phyloP scores from a whole-genome alignment of 2,329 filamentous ascomycete species.

The Raffaelea arxii region DNA sequence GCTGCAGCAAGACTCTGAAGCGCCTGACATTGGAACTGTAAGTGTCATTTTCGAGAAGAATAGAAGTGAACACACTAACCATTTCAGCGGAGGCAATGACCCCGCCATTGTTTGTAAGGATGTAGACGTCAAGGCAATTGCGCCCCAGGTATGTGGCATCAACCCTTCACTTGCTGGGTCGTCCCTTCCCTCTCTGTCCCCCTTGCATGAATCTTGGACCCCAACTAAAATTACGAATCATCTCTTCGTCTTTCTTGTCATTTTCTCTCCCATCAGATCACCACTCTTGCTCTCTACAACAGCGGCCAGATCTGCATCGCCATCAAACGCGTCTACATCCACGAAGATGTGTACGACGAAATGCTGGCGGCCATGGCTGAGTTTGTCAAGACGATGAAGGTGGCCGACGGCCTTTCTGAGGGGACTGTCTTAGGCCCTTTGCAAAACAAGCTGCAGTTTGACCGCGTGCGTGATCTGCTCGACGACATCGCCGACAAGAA shows the following conservation, averaged over 20 bases:
- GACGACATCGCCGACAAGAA: background rate
- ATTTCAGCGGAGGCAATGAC: slow-evolving; percentile 19
- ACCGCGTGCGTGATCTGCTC: background rate
- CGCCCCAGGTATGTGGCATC: slow-evolving; percentile 12
- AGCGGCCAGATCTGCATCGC: slow-evolving; percentile 32
- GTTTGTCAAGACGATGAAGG: slow-evolving; percentile 29
- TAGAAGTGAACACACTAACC: too few relatives aligned
- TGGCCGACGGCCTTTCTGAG: slow-evolving; percentile 30
- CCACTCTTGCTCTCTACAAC: background rate
- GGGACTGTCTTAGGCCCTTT: slow-evolving; percentile 40
- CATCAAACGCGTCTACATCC: slow-evolving; percentile 42
- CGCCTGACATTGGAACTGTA: slow-evolving; percentile 52
- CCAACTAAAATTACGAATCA: too few relatives aligned
- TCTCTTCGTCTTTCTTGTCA: too few relatives aligned
- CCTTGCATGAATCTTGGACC: too few relatives aligned
- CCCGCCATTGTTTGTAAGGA: slow-evolving; percentile 33
- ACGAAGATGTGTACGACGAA: slow-evolving; percentile 36
- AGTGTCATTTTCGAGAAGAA: too few relatives aligned
- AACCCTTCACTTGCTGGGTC: too few relatives aligned
- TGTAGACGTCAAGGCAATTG: slow-evolving; percentile 28
- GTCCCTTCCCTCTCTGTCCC: too few relatives aligned
- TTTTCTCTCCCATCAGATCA: too few relatives aligned
- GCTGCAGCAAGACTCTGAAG: slow-evolving; percentile 47
- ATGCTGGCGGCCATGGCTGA: slow-evolving; percentile 36
- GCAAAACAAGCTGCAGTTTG: slow-evolving; percentile 46